Base-by-base conservation (phyloP, 768 basidiomycete genomes). In the Pleurotus tuber-regium region DNA sequence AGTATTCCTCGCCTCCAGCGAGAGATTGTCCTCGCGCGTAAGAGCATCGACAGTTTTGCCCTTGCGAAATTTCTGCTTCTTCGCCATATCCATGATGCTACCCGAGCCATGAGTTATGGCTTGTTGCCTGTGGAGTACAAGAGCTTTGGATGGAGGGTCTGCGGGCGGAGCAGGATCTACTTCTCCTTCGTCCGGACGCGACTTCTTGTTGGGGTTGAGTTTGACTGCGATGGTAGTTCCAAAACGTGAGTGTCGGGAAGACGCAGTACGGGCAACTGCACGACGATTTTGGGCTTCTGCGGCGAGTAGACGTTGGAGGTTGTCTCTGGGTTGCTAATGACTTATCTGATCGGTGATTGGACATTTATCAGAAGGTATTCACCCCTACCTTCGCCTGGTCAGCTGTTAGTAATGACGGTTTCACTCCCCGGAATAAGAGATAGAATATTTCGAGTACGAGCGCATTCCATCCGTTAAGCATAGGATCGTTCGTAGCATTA, bases 371-470 rank as follows among this genome's bases (percentile, higher is more conserved):
- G 23, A 56, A 30, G 56, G 48, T 41, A 50, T 23, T 51, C 41
- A 46, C 29, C 10, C 68, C 11, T 54, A 89, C 89, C 74, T 88
- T 84, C 35, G 72, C 68, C 64, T 87, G 86, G 61, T 89, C 83
- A 26, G 73, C 58, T 1, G 76, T 68, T 54, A 87, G 64, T 1
- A 79, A 74, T 2, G 59, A 55, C 2, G 94, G 89, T 53, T 79
- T 85, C 43, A 89, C 78, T 14, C 87, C 87, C 26, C 94, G 81
- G 66, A 91, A 92, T 7, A 97, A 71, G 4, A 98, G 82, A 66
- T 96, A 96, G 52, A 98, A 78, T 24, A 95, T 95, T 69, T 99
- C 97, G 31, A 98, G 80, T 4, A 92, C 79, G 33, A 98, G 77
- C 4, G 91, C 90, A 63, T 98, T 98, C 78, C 84, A 95, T 2